A percentile compares a stretch with the other conserved stretches of the same genome.
These are phyloP conservation scores for Aschersonia sp. DNA, from an alignment of 2,329 filamentous ascomycete genomes.

Conservation along the genomic window DNA sequence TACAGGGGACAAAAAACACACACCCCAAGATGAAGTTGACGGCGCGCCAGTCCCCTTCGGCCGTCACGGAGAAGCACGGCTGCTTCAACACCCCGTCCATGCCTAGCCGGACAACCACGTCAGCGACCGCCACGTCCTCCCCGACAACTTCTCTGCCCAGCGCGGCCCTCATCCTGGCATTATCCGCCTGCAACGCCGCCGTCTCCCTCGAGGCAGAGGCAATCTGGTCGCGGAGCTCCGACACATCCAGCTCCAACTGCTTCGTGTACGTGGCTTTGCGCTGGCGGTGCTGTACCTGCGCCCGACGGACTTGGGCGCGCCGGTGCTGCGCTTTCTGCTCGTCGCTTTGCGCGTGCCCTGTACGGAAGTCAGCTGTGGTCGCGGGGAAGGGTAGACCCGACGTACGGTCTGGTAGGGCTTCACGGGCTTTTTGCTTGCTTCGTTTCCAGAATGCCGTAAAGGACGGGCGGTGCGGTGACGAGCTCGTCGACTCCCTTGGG, in stretches of 20 bases:
- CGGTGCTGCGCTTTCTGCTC: slow-evolving; percentile 29
- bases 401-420: too few species aligned
- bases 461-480: slow-evolving; percentile 20
- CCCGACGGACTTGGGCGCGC: slow-evolving; percentile 35
- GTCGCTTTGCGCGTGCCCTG: not conserved
- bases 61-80: slow-evolving; percentile 24
- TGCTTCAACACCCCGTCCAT: slow-evolving; percentile 25
- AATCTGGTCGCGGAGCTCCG: slow-evolving; percentile 31
- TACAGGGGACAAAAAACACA: slow-evolving; percentile 7
- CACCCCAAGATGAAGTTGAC: slow-evolving; percentile 42
- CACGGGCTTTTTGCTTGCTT: slow-evolving; percentile 19
- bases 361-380: too few species aligned
- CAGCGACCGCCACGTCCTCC: slow-evolving; percentile 7
- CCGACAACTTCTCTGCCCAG: slow-evolving; percentile 14
- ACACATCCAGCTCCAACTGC: slow-evolving; percentile 37
- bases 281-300: slow-evolving; percentile 40
- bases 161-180: slow-evolving; percentile 22
- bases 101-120: slow-evolving; percentile 25
- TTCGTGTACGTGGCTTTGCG: slow-evolving; percentile 41
- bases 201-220: slow-evolving; percentile 24
- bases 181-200: slow-evolving; percentile 22
- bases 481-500: too few species aligned
- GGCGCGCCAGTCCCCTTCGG: slow-evolving; percentile 26
- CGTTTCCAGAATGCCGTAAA: slow-evolving; percentile 33
- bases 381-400: not conserved